Percentiles rank a stretch among this genome's conserved stretches.
Conservation (phyloP, 345 rosid genomes). For the Rhodamnia argentea region DNA sequence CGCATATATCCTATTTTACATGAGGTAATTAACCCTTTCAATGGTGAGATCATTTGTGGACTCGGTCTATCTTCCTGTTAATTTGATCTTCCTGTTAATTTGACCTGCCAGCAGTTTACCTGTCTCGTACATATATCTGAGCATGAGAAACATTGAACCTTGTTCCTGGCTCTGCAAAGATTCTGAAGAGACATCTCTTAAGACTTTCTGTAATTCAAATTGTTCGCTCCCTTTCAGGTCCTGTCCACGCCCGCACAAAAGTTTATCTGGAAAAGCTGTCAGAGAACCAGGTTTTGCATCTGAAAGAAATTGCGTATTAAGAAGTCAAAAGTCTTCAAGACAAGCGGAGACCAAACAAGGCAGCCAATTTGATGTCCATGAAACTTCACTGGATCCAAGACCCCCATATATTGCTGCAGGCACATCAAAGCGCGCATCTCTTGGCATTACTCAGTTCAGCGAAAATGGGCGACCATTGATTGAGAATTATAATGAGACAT, state of each 20-base stretch:
- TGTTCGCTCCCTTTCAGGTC: constrained; percentile 30
- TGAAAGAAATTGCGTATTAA: constrained; percentile 13
- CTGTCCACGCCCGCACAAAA: constrained; percentile 50
- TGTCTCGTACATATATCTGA: neutral
- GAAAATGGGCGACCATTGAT: constrained; percentile 7
- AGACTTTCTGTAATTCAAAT: neutral
- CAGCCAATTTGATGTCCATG: constrained; percentile 6
- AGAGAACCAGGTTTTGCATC: constrained; percentile 14
- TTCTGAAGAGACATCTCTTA: neutral
- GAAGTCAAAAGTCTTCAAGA: constrained; percentile 23
- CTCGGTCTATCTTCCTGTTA: neutral
- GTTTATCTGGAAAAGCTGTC: constrained; percentile 17
- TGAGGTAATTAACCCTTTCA: constrained; percentile 33
- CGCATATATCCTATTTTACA: constrained; percentile 83
- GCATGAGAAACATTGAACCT: neutral
- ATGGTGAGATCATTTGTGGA: neutral
- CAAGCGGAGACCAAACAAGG: constrained; percentile 29
- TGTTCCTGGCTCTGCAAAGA: neutral
- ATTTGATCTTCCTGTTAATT: neutral
- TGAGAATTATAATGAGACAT: constrained; percentile 13
- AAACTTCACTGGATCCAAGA: constrained; percentile 10
- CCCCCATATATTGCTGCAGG: constrained; percentile 3
- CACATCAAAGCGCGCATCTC: neutral
- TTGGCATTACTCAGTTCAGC: constrained; percentile 9
- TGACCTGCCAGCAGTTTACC: neutral